phyloP scores from a whole-genome alignment of 2,329 filamentous ascomycete species.

The Talaromyces albobiverticillius region DNA sequence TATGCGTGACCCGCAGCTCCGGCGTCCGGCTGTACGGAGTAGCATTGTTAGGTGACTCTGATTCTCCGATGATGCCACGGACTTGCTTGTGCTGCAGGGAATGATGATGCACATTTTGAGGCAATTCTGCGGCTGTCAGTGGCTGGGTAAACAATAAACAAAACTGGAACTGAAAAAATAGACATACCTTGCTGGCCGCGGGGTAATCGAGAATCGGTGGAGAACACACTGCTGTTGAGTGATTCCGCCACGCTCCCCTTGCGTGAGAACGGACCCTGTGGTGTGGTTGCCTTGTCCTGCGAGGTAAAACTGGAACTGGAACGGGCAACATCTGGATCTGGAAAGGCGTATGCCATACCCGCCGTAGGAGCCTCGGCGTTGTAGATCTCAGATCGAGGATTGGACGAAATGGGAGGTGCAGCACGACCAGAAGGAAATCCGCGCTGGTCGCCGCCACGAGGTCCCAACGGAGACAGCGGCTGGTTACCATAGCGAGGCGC shows the following conservation, averaged over 20 bases:
- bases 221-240: slow-evolving; percentile 46
- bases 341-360: slow-evolving; percentile 51
- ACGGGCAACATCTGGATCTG: slow-evolving; percentile 45
- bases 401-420: slow-evolving; percentile 48
- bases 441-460: slow-evolving; percentile 38
- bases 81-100: slow-evolving; percentile 49
- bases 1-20: slow-evolving; percentile 49
- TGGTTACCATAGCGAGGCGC: slow-evolving; percentile 41
- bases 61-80: slow-evolving; percentile 45
- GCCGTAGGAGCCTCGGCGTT: slow-evolving; percentile 49
- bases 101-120: slow-evolving; percentile 47
- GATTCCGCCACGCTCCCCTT: slow-evolving; percentile 48
- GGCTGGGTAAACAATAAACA: background rate
- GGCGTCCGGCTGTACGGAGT: slow-evolving; percentile 51
- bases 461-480: slow-evolving; percentile 41
- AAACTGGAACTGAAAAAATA: background rate
- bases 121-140: slow-evolving; percentile 36
- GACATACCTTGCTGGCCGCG: slow-evolving; percentile 47
- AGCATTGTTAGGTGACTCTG: slow-evolving; percentile 37
- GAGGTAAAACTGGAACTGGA: slow-evolving; percentile 35
- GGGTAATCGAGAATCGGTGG: slow-evolving; percentile 48
- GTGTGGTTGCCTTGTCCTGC: slow-evolving; percentile 30
- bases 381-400: slow-evolving; percentile 49
- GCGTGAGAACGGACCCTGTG: slow-evolving; percentile 35
- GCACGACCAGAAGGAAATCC: slow-evolving; percentile 45